A percentile compares a stretch with the other conserved stretches of the same genome.
Conservation (phyloP, 495 filamentous ascomycete species). For the Talaromyces thailandensis region DNA sequence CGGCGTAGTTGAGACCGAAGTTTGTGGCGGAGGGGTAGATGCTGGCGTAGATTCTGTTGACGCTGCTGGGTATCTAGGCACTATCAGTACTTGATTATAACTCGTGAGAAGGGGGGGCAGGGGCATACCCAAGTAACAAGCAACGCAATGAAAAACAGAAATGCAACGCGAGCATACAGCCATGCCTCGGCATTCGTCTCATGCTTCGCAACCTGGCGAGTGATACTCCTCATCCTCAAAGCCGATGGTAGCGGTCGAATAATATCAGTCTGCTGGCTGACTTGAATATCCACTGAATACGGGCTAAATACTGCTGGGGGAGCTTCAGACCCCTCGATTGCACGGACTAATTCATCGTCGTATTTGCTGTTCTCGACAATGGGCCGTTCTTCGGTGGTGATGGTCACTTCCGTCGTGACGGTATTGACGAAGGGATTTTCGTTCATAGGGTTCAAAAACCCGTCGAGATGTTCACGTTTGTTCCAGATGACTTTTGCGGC, state of each 20-base stretch:
- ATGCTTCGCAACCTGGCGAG: conserved; percentile 12
- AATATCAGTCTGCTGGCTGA: background rate
- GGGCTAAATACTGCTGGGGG: background rate
- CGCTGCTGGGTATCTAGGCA: conserved; percentile 52
- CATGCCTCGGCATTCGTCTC: conserved; percentile 34
- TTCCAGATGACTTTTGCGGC: conserved; percentile 54
- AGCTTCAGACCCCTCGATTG: background rate
- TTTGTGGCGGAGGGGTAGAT: conserved; percentile 37
- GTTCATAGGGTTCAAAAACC: conserved; percentile 29
- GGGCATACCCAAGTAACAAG: conserved; percentile 57
- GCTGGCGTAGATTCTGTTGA: conserved; percentile 60
- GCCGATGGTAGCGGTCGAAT: conserved; percentile 5
- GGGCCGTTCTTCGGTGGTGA: conserved; percentile 19
- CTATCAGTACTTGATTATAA: background rate
- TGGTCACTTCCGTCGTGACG: conserved; percentile 45
- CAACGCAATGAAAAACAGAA: conserved; percentile 67
- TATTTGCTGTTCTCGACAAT: conserved; percentile 1
- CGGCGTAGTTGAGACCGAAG: conserved; percentile 51
- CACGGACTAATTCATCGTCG: background rate
- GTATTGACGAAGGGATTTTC: conserved; percentile 36
- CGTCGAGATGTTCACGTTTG: conserved; percentile 20
- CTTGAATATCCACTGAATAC: conserved; percentile 1
- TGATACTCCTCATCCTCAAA: conserved; percentile 11
- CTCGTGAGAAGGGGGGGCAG: background rate
- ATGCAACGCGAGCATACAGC: conserved; percentile 63